Base-by-base conservation (phyloP, 2,329 filamentous ascomycete genomes). In the Aspergillus pseudotamarii region DNA sequence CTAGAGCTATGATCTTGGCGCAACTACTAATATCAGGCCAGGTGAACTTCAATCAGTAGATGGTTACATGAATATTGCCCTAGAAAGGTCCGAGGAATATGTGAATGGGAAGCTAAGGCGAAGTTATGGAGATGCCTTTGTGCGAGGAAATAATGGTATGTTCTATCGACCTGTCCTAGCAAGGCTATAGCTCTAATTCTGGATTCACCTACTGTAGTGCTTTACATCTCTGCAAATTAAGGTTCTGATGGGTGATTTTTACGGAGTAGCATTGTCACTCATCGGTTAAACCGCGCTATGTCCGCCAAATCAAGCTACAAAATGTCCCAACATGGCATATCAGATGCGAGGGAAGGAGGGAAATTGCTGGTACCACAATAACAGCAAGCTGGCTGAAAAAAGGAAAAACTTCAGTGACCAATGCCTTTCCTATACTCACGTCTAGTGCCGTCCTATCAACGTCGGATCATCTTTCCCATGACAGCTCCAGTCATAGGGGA, bases 21-120 rank as follows among this genome's bases (percentile, higher is more conserved):
- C 21, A 5, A 57, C 50, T 56, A 19, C 43, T 56, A 41, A 55
- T 43, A 51, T 5, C 16, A 32, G 21, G 38, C 21, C 66, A 97
- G 94, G 95, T 71, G 93, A 97, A 77, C 86, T 98, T 43, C 94
- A 98, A 78, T 97, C 94, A 0, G 94, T 99, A 57, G 95, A 99
- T 79, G 95, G 95, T 58, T 99, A 98, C 82, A 99, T 99, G 95
- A 99, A 99, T 82, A 97, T 99, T 77, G 94, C 95, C 14, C 87
- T 99, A 34, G 95, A 99, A 80, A 95, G 97, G 81, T 96, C 93
- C 23, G 90, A 92, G 68, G 95, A 99, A 81, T 93, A 90, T 71
- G 91, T 97, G 70, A 91, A 96, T 74, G 94, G 94, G 48, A 87
- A 89, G 68, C 88, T 94, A 80, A 87, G 91, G 72, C 87, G 92